Base-by-base conservation (phyloP, 371 early-diverging fungal species). In the Mortierella sp. region DNA sequence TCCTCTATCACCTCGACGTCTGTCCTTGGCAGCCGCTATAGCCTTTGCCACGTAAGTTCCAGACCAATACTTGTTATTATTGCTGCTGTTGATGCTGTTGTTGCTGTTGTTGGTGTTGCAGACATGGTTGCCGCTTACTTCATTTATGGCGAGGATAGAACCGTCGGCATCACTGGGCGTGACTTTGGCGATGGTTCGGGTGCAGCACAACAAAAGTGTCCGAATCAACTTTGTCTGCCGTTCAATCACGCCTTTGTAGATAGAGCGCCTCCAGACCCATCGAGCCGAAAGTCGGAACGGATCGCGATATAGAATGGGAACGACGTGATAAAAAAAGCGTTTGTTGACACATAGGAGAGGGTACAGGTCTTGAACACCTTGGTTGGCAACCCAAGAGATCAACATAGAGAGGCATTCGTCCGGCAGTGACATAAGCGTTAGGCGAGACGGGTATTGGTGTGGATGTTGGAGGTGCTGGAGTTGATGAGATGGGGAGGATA, bases 221-320 rank as follows among this genome's bases (percentile, higher is more conserved):
- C 70, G 62, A 49, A 70, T 70, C 52, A 70, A 32, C 44, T 70
- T 70, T 44, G 70, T 70, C 43, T 70, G 70, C 21, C 70, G 51
- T 19, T 70, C 70, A 11, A 70, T 70, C 43, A 70, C 63, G 43
- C 62, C 70, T 23, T 62, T 61, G 59, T 70, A 70, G 24, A 56
- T 46, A 17, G 63, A 62, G n/a, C 59, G 51, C n/a, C 62, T 70
- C 60, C 63, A 62, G 32, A 70, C 62, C 56, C 62, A 50, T 6
- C 62, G 70, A 3, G 70, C 56, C 8, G 57, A 60, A 27, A 70
- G 58, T 9, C 62, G 58, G 47, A 70, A 70, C 6, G 70, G 70
- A 30, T 70, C 70, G 30, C 53, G 50, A 48, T 70, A 70, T 47
- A 70, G 70, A 14, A 56, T 15, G 15, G 62, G 70, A 3, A 70